These are phyloP conservation scores for Cyberlindnera saturnus DNA, from an alignment of 805 yeast genomes.

Conservation along the genomic window DNA sequence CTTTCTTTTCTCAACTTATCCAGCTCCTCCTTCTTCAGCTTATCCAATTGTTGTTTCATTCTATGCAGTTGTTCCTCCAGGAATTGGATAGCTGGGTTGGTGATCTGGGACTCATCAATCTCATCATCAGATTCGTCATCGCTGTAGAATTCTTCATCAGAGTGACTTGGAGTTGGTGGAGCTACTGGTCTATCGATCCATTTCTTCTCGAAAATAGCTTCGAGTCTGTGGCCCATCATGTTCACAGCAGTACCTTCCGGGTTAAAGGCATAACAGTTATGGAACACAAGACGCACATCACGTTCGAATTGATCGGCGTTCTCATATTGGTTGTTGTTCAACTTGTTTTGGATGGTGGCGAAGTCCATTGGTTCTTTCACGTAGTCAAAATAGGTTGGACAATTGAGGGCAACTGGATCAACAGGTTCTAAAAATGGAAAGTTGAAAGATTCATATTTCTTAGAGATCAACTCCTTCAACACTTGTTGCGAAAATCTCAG, in stretches of 20 bases:
- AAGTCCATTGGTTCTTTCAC: constrained; percentile 95
- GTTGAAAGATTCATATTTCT: constrained; percentile 77
- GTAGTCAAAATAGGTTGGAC: constrained; percentile 83
- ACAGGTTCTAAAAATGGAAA: constrained; percentile 93
- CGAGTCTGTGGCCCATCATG: constrained; percentile 89
- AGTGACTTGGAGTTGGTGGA: constrained; percentile 29
- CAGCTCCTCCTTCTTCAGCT: constrained; percentile 72
- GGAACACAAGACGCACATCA: constrained; percentile 78
- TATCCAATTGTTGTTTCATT: constrained; percentile 80
- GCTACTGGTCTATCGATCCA: constrained; percentile 85
- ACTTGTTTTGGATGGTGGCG: constrained; percentile 73
- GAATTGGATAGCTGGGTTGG: constrained; percentile 85
- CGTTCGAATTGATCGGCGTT: constrained; percentile 80
- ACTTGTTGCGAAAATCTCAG: constrained; percentile 79
- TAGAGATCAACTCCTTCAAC: constrained; percentile 72
- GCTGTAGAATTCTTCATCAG: constrained; percentile 21
- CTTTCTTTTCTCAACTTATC: constrained; percentile 62
- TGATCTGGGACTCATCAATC: constrained; percentile 55
- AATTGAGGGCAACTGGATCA: constrained; percentile 88
- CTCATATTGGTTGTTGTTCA: constrained; percentile 82
- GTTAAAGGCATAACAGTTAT: constrained; percentile 86
- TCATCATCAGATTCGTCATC: constrained; percentile 39
- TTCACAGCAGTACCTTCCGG: constrained; percentile 97
- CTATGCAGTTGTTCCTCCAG: constrained; percentile 80
- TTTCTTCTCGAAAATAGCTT: constrained; percentile 75